phyloP scores from a whole-genome alignment of 495 filamentous ascomycete genomes.

The Acidiella bohemica region DNA sequence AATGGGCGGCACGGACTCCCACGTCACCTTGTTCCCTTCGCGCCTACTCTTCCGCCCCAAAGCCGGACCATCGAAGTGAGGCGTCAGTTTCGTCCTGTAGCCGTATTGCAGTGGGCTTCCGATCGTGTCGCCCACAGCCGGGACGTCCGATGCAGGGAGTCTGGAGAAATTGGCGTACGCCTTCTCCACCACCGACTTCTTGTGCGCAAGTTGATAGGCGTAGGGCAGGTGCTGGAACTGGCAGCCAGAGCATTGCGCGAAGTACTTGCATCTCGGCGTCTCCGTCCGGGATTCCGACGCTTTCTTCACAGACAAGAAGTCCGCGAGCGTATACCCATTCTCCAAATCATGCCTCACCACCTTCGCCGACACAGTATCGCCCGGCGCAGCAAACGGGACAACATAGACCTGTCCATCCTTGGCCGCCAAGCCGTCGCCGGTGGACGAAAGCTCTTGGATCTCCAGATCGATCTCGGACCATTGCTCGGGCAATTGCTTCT shows the following conservation, averaged over 20 bases:
- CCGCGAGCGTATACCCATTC: constrained; percentile 53
- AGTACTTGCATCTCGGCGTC: constrained; percentile 65
- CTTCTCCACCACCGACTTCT: constrained; percentile 75
- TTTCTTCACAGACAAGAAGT: constrained; percentile 63
- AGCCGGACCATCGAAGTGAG: constrained; percentile 72
- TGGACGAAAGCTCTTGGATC: constrained; percentile 68
- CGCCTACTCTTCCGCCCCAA: constrained; percentile 32
- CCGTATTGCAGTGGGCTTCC: constrained; percentile 79
- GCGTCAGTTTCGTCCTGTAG: constrained; percentile 92
- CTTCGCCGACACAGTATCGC: constrained; percentile 67
- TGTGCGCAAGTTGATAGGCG: constrained; percentile 67
- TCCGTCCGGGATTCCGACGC: constrained; percentile 69
- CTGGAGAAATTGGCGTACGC: constrained; percentile 85
- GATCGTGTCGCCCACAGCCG: constrained; percentile 68
- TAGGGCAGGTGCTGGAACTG: constrained; percentile 97
- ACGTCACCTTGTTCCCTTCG: constrained; percentile 32
- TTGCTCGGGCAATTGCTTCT: constrained; percentile 43
- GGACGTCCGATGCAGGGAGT: constrained; percentile 59
- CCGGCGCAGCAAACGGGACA: constrained; percentile 78
- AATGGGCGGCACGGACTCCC: constrained; percentile 55
- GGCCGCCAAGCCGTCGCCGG: constrained; percentile 70
- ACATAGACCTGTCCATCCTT: constrained; percentile 64
- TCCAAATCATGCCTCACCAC: constrained; percentile 54
- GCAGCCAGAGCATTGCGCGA: constrained; percentile 75
- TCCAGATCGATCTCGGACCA: constrained; percentile 68